A percentile compares a stretch with the other conserved stretches of the same genome.
These are phyloP conservation scores for Penicillium salamii DNA, from an alignment of 495 filamentous ascomycete genomes.

Conservation along the genomic window DNA sequence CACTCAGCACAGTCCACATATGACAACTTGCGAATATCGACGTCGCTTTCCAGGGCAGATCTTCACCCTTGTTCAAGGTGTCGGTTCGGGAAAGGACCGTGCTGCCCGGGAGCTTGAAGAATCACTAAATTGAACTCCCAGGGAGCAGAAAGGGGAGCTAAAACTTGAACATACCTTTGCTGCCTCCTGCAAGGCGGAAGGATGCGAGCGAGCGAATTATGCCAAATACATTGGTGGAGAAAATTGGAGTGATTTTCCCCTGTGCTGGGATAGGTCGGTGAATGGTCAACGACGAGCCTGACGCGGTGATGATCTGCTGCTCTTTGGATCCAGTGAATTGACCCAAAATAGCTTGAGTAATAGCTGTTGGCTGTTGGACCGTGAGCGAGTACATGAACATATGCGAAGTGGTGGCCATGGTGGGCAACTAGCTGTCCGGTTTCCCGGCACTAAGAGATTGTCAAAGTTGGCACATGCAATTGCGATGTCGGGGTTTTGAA, in stretches of 20 bases:
- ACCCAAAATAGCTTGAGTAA: conserved; percentile 86
- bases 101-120: conserved; percentile 68
- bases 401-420: conserved; percentile 93
- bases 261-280: conserved; percentile 80
- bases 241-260: conserved; percentile 78
- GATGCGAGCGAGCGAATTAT: conserved; percentile 85
- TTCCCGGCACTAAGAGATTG: conserved; percentile 18
- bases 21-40: conserved; percentile 31
- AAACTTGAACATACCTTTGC: conserved; percentile 77
- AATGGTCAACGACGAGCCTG: conserved; percentile 84
- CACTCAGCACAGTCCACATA: conserved; percentile 57
- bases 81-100: conserved; percentile 39
- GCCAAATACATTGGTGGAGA: conserved; percentile 92
- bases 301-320: conserved; percentile 94
- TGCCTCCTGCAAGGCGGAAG: conserved; percentile 88
- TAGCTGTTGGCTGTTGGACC: conserved; percentile 82
- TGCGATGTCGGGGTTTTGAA: conserved; percentile 30
- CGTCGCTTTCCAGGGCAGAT: conserved; percentile 45
- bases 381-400: conserved; percentile 98
- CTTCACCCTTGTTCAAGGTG: conserved; percentile 27
- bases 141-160: conserved; percentile 37
- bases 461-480: conserved; percentile 23
- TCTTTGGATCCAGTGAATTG: conserved; percentile 93
- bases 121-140: conserved; percentile 86
- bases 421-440: conserved; percentile 37